Evolutionary conservation across 1,284 basidiomycete species (phyloP).

Genomic region (Cryptococcus maquisensis): DNA sequence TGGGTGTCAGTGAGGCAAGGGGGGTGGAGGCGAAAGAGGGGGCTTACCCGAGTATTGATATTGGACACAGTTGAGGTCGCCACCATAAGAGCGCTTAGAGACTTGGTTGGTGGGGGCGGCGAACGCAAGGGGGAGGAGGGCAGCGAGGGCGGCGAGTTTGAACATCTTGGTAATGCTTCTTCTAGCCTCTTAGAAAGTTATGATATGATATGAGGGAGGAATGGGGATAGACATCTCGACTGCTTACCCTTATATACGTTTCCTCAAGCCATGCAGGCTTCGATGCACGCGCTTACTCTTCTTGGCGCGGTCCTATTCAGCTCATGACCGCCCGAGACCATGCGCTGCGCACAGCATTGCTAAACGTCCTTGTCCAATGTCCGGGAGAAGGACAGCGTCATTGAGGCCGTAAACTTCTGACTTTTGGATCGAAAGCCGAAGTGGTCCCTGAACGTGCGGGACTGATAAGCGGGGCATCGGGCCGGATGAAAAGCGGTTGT

Average conservation of each 20-base stretch:
- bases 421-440: background rate
- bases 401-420: background rate
- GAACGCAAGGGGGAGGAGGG: slow-evolving; percentile 3
- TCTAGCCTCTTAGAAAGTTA: background rate
- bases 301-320: no score
- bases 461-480: no score
- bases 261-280: no score
- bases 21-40: background rate
- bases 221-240: background rate
- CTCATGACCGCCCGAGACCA: background rate
- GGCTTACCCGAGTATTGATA: slow-evolving; percentile 13
- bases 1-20: background rate
- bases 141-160: background rate
- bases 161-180: slow-evolving; percentile 1
- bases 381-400: background rate
- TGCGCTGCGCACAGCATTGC: background rate
- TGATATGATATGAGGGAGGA: background rate
- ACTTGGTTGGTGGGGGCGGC: background rate
- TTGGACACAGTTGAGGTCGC: slow-evolving; percentile 8
- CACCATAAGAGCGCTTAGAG: background rate
- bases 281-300: no score
- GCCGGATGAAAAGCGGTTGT: no score
- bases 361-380: no score
- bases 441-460: no score
- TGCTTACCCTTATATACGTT: background rate